A percentile compares a stretch with the other conserved stretches of the same genome.
These are phyloP conservation scores for Neocallimastix lanati DNA, from an alignment of 192 early-diverging fungal species.

Conservation along the genomic window DNA sequence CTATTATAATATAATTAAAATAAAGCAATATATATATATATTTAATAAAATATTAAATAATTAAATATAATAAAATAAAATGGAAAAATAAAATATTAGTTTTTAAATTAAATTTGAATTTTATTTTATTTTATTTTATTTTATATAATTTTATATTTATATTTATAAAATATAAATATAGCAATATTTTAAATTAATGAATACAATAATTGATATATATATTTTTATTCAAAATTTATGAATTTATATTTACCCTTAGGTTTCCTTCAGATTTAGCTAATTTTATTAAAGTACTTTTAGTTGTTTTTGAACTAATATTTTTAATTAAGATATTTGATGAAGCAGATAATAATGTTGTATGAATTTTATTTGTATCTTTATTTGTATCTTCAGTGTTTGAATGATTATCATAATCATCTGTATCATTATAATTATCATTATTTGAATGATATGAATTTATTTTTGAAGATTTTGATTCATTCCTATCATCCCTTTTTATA, in stretches of 20 bases:
- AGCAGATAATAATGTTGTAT: neutral
- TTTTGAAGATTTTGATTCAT: neutral
- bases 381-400: neutral
- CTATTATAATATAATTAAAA: neutral
- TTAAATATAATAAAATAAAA: too few species aligned
- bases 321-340: neutral
- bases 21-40: too few species aligned
- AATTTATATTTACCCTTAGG: neutral
- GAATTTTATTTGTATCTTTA: neutral
- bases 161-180: too few species aligned
- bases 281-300: neutral
- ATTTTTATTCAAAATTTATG: too few species aligned
- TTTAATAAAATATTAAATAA: too few species aligned
- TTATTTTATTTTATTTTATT: too few species aligned
- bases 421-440: neutral
- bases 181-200: too few species aligned
- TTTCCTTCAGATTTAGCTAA: neutral
- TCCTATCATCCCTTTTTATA: neutral
- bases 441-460: neutral
- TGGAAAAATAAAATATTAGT: too few species aligned
- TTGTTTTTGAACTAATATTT: neutral
- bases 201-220: too few species aligned
- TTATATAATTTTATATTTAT: too few species aligned
- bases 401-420: neutral
- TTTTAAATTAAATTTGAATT: too few species aligned